Conservation (phyloP, 2,329 filamentous ascomycete genomes). For the Mycosphaerella arachidis region DNA sequence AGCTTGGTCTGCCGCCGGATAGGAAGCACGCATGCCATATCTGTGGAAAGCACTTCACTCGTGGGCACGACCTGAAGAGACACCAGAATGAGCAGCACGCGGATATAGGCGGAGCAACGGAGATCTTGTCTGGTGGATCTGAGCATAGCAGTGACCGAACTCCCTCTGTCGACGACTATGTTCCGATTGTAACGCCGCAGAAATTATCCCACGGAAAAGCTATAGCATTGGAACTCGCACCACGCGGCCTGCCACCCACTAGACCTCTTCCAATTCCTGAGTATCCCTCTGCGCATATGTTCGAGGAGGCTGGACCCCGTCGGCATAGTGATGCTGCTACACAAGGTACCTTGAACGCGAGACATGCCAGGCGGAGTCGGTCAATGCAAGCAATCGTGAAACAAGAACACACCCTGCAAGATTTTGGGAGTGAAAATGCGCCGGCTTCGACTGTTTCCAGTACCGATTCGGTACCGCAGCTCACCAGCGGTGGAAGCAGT, state of each 20-base stretch:
- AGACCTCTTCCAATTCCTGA: neutral
- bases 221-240: neutral
- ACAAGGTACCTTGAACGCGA: neutral
- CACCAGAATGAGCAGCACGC: slow-evolving; percentile 26
- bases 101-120: neutral
- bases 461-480: neutral
- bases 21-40: slow-evolving; percentile 23
- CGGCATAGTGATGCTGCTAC: neutral
- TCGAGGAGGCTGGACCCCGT: neutral
- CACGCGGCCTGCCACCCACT: neutral
- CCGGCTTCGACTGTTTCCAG: neutral
- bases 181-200: neutral
- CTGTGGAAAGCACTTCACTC: slow-evolving; percentile 24
- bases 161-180: neutral
- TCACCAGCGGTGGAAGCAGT: neutral
- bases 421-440: neutral
- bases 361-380: neutral
- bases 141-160: slow-evolving; percentile 3
- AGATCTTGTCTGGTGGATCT: slow-evolving; percentile 3
- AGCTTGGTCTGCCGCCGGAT: slow-evolving; percentile 21
- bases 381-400: neutral
- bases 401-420: neutral
- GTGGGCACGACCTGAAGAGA: slow-evolving; percentile 25
- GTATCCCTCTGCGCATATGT: neutral
- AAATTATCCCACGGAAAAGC: neutral